Conservation (phyloP, 805 yeast species). For the Clavispora fructus region DNA sequence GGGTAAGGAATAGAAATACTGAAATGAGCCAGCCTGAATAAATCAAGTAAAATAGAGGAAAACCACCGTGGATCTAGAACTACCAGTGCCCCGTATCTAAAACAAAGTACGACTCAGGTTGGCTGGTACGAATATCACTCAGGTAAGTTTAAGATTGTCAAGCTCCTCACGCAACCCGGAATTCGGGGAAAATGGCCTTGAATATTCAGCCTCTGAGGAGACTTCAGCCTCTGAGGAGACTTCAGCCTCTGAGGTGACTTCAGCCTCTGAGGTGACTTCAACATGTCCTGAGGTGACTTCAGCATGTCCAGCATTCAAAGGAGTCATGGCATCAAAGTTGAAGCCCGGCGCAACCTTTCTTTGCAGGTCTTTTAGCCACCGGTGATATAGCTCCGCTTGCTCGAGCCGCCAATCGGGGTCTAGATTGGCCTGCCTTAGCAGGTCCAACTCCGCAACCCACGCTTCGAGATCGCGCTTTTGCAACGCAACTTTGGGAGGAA, state of each 20-base stretch:
- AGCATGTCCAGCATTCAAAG: conserved; percentile 1
- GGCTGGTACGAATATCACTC: background rate
- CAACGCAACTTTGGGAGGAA: conserved; percentile 34
- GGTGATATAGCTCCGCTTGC: conserved; percentile 15
- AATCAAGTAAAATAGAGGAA: too few species aligned
- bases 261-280: background rate
- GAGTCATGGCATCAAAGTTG: conserved; percentile 27
- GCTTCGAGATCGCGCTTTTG: conserved; percentile 19
- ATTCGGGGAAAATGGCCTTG: background rate
- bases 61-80: too few species aligned
- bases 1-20: too few species aligned
- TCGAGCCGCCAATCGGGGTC: conserved; percentile 7
- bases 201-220: too few species aligned
- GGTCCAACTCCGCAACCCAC: conserved; percentile 24
- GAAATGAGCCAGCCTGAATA: too few species aligned
- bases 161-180: background rate
- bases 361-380: conserved; percentile 30
- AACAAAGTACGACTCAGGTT: too few species aligned
- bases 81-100: too few species aligned
- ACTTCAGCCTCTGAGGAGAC: too few species aligned
- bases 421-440: conserved; percentile 6
- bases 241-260: background rate
- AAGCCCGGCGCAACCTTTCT: conserved; percentile 39
- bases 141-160: background rate
- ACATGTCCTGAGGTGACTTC: background rate